Evolutionary conservation across 176 grass and related monocot genomes (phyloP).

Genomic region (Lolium rigidum): DNA sequence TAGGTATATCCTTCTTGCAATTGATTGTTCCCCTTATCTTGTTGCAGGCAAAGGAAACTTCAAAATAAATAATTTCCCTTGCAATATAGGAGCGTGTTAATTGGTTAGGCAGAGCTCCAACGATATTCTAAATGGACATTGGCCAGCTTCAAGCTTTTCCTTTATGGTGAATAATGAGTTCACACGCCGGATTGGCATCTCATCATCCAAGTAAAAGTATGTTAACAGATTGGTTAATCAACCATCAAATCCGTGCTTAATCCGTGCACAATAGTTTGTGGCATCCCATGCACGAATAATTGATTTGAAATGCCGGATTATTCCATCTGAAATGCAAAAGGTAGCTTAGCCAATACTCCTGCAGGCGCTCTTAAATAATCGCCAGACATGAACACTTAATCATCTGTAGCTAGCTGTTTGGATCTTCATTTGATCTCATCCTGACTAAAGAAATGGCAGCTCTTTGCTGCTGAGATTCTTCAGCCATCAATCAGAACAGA

Average conservation of each 20-base stretch:
- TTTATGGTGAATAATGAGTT: not conserved
- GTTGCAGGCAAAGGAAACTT: not conserved
- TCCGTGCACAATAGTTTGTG: conserved; percentile 1
- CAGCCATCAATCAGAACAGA: conserved; percentile 38
- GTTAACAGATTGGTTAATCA: not conserved
- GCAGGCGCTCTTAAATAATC: conserved; percentile 30
- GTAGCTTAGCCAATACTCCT: not conserved
- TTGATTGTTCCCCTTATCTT: not conserved
- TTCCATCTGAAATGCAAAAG: conserved; percentile 26
- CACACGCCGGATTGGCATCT: not conserved
- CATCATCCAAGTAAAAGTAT: not conserved
- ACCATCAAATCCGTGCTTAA: not conserved
- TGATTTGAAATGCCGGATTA: not conserved
- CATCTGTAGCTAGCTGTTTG: conserved; percentile 27
- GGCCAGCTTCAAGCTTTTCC: not conserved
- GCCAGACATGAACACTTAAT: not conserved
- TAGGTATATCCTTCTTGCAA: not conserved
- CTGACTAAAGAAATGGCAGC: conserved; percentile 33
- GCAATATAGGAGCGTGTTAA: not conserved
- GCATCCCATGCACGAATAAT: not conserved
- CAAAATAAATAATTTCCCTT: not conserved
- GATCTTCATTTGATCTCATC: conserved; percentile 46
- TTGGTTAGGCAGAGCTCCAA: no score
- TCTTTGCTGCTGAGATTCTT: conserved; percentile 55
- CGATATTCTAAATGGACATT: not conserved